Percentiles rank a stretch among this genome's conserved stretches.
Evolutionary conservation across 2,329 filamentous ascomycete genomes (phyloP).

Genomic region (Scolecobasidium constrictum): DNA sequence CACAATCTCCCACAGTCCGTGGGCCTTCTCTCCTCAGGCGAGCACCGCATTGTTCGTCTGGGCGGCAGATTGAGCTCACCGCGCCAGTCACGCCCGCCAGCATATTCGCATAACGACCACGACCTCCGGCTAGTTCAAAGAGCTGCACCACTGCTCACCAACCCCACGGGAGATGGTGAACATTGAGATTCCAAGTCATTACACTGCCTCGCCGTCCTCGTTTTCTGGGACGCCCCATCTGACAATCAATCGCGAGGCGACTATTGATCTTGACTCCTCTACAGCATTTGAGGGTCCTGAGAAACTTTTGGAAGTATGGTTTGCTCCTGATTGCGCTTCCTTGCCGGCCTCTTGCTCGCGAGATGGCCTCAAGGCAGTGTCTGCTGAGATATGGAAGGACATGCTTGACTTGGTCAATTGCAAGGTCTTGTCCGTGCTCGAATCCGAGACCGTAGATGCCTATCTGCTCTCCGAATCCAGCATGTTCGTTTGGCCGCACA

Average conservation of each 20-base stretch:
- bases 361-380: conserved; percentile 75
- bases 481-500: conserved; percentile 99
- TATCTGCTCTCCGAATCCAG: conserved; percentile 97
- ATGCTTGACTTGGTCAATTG: conserved; percentile 99
- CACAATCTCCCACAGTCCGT: conserved; percentile 48
- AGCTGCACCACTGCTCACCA: neutral
- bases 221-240: conserved; percentile 72
- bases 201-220: conserved; percentile 70
- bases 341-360: conserved; percentile 61
- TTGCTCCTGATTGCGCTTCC: conserved; percentile 65
- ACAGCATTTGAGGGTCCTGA: conserved; percentile 98
- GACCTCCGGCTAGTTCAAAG: neutral
- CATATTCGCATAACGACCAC: neutral
- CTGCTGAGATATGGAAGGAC: conserved; percentile 77
- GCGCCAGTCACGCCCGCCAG: conserved; percentile 34
- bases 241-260: conserved; percentile 94
- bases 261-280: conserved; percentile 82
- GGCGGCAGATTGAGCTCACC: conserved; percentile 87
- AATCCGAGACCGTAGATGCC: conserved; percentile 88
- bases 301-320: conserved; percentile 98
- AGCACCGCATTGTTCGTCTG: conserved; percentile 92
- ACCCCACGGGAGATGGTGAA: conserved; percentile 62
- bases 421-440: conserved; percentile 89
- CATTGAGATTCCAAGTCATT: conserved; percentile 67
- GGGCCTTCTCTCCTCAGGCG: conserved; percentile 97